Percentiles rank a stretch among this genome's conserved stretches.
Evolutionary conservation across 495 filamentous ascomycete genomes (phyloP).

Genomic region (Penicillium robsamsonii): DNA sequence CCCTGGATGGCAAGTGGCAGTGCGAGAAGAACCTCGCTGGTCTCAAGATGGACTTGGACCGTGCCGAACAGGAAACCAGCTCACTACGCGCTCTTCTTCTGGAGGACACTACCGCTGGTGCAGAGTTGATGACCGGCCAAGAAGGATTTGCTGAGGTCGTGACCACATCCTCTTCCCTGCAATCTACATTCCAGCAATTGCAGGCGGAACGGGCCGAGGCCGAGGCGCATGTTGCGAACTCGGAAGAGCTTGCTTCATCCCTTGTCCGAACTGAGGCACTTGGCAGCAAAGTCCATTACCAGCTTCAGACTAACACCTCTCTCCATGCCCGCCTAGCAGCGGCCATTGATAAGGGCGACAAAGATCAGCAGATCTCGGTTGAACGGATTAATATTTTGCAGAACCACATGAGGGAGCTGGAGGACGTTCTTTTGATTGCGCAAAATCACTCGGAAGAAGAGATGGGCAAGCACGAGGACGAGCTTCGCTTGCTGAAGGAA

Average conservation of each 20-base stretch:
- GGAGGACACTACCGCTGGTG: constrained; percentile 75
- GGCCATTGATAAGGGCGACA: constrained; percentile 82
- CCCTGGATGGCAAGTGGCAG: constrained; percentile 93
- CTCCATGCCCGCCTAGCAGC: constrained; percentile 79
- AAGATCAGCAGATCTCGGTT: constrained; percentile 75
- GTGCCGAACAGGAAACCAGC: constrained; percentile 86
- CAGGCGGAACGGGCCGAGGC: constrained; percentile 74
- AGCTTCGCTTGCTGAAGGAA: constrained; percentile 70
- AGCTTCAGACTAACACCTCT: constrained; percentile 71
- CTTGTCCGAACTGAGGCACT: constrained; percentile 76
- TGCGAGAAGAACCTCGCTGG: constrained; percentile 91
- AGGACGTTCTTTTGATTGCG: constrained; percentile 78
- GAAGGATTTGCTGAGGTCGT: constrained; percentile 52
- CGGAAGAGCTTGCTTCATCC: constrained; percentile 65
- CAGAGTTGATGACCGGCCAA: constrained; percentile 37
- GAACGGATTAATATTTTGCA: constrained; percentile 81
- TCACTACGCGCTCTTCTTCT: constrained; percentile 75
- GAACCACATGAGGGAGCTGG: constrained; percentile 69
- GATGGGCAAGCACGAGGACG: constrained; percentile 80
- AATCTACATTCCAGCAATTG: constrained; percentile 76
- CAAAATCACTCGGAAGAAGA: constrained; percentile 86
- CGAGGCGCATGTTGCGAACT: constrained; percentile 59
- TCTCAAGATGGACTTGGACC: constrained; percentile 95
- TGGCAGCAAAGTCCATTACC: constrained; percentile 68
- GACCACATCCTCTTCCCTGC: constrained; percentile 68